phyloP scores from a whole-genome alignment of 805 yeast genomes.

The Hanseniaspora vineae region DNA sequence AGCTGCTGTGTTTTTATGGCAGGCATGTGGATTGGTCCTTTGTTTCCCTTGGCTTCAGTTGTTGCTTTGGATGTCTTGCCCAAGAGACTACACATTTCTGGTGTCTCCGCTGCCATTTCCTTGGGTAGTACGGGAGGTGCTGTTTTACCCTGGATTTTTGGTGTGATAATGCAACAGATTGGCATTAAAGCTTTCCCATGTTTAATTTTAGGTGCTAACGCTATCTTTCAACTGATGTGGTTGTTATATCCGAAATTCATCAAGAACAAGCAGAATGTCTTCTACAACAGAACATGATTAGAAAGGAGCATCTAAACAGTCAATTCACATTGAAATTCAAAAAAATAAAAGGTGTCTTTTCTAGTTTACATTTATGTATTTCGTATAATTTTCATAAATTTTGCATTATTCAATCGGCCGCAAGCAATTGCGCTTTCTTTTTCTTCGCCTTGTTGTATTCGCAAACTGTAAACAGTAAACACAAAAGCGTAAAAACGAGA shows the following conservation, averaged over 20 bases:
- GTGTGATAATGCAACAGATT: constrained; percentile 1
- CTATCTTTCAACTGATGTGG: neutral
- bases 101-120: constrained; percentile 65
- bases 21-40: constrained; percentile 57
- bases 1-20: constrained; percentile 27
- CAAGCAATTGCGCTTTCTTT: too few species aligned
- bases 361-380: too few species aligned
- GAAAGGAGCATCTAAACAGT: too few species aligned
- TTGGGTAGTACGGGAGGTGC: constrained; percentile 31
- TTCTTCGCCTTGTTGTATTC: too few species aligned
- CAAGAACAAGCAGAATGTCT: neutral
- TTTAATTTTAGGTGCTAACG: neutral
- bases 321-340: too few species aligned
- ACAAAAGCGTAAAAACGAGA: too few species aligned
- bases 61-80: constrained; percentile 55
- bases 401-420: too few species aligned
- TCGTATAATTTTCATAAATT: too few species aligned
- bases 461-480: too few species aligned
- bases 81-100: constrained; percentile 41
- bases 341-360: too few species aligned
- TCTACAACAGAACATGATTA: neutral
- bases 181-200: constrained; percentile 1
- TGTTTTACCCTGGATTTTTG: constrained; percentile 1
- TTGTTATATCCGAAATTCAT: constrained; percentile 1
- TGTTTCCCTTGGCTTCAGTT: constrained; percentile 61